Evolutionary conservation across 2,329 filamentous ascomycete genomes (phyloP).

Genomic region (Coleophoma crateriformis): DNA sequence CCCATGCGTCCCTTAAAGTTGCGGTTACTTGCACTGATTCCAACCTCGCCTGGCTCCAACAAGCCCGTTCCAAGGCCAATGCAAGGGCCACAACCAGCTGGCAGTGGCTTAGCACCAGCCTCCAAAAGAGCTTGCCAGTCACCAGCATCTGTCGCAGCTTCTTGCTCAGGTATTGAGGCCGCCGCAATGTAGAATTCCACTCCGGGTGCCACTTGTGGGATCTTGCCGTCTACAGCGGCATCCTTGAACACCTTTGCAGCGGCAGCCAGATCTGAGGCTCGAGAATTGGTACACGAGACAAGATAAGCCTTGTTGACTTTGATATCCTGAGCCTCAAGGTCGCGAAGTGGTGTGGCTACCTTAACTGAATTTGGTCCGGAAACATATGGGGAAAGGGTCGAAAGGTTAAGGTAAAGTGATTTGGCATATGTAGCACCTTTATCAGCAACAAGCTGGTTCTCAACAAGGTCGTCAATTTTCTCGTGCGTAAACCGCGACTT

Average conservation of each 20-base stretch:
- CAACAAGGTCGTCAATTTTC: conserved; percentile 65
- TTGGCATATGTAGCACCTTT: conserved; percentile 78
- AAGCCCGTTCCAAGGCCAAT: conserved; percentile 78
- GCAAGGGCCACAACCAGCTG: conserved; percentile 75
- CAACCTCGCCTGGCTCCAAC: conserved; percentile 78
- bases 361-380: conserved; percentile 91
- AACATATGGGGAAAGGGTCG: conserved; percentile 77
- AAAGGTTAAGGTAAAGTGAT: conserved; percentile 73
- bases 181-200: conserved; percentile 89
- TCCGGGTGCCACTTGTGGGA: conserved; percentile 65
- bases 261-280: conserved; percentile 73
- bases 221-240: conserved; percentile 54
- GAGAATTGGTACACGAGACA: conserved; percentile 83
- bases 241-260: conserved; percentile 84
- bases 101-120: conserved; percentile 69
- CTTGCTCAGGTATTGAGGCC: conserved; percentile 73
- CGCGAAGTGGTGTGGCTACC: conserved; percentile 68
- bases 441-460: conserved; percentile 64
- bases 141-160: conserved; percentile 69
- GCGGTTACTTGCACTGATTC: conserved; percentile 77
- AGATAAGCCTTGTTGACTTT: conserved; percentile 79
- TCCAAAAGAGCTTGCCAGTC: conserved; percentile 81
- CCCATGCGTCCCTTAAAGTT: conserved; percentile 95
- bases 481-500: conserved; percentile 65
- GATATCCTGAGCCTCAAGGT: conserved; percentile 71